phyloP scores from a whole-genome alignment of 2,329 filamentous ascomycete species.

The Colletotrichum paranaense region DNA sequence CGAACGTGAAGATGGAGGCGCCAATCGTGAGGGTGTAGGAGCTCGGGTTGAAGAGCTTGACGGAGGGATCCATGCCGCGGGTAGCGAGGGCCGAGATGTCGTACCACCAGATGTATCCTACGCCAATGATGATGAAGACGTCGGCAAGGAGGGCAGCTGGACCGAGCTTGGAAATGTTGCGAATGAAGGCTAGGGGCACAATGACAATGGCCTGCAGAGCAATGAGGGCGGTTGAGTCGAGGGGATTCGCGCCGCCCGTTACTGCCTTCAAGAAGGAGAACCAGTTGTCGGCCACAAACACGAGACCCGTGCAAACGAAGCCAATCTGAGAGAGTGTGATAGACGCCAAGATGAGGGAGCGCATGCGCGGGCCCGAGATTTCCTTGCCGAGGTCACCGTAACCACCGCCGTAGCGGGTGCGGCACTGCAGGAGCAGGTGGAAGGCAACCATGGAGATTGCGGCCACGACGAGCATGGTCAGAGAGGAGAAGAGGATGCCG shows the following conservation, averaged over 20 bases:
- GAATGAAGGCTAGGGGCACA: conserved; percentile 75
- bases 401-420: conserved; percentile 72
- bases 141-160: conserved; percentile 77
- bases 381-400: conserved; percentile 80
- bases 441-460: conserved; percentile 77
- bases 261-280: conserved; percentile 75
- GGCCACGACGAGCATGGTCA: conserved; percentile 75
- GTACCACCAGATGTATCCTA: conserved; percentile 80
- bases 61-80: conserved; percentile 67
- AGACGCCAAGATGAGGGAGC: conserved; percentile 74
- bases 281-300: conserved; percentile 82
- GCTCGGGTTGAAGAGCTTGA: conserved; percentile 76
- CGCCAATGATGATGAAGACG: conserved; percentile 76
- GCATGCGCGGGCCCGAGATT: conserved; percentile 72
- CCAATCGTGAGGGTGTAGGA: conserved; percentile 79
- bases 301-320: conserved; percentile 82
- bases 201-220: conserved; percentile 73
- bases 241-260: conserved; percentile 56
- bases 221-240: conserved; percentile 71
- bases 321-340: conserved; percentile 81
- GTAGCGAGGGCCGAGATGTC: conserved; percentile 68
- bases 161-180: conserved; percentile 80
- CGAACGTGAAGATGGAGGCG: conserved; percentile 91
- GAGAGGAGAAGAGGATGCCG: conserved; percentile 78
- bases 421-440: conserved; percentile 76